These are phyloP conservation scores for Neodidymelliopsis sp. DNA, from an alignment of 2,329 filamentous ascomycete species.

Conservation along the genomic window DNA sequence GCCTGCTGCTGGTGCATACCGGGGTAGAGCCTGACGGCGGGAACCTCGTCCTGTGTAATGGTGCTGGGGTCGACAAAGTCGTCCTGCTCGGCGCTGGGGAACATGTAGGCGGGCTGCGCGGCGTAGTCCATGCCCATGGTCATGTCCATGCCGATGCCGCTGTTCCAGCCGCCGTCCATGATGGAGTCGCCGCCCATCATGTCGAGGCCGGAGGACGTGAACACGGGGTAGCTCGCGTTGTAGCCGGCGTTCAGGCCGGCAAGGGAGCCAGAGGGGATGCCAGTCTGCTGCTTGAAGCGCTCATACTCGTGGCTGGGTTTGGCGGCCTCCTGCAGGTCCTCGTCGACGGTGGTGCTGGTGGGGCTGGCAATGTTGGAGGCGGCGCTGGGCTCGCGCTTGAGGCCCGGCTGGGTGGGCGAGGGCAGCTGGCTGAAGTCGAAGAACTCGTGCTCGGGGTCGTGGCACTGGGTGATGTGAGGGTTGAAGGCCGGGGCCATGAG, in stretches of 20 bases:
- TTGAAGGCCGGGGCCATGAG: conserved; percentile 47
- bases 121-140: conserved; percentile 71
- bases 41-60: conserved; percentile 69
- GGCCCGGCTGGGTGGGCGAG: conserved; percentile 65
- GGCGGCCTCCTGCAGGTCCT: conserved; percentile 67
- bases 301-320: conserved; percentile 95
- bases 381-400: conserved; percentile 61
- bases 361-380: conserved; percentile 62
- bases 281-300: conserved; percentile 93
- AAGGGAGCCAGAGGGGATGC: conserved; percentile 83
- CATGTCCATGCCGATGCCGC: conserved; percentile 59
- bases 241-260: conserved; percentile 74
- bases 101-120: conserved; percentile 69
- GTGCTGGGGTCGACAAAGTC: conserved; percentile 77
- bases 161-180: conserved; percentile 65
- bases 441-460: conserved; percentile 52
- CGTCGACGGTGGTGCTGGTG: conserved; percentile 60
- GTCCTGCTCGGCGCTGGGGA: conserved; percentile 56
- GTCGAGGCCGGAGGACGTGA: conserved; percentile 70
- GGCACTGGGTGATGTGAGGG: conserved; percentile 44
- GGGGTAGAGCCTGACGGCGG: conserved; percentile 80
- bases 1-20: conserved; percentile 93
- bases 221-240: conserved; percentile 52
- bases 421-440: conserved; percentile 66
- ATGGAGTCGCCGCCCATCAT: conserved; percentile 64